Evolutionary conservation across 2,329 filamentous ascomycete species (phyloP).

Genomic region (Aspergillus sp.): DNA sequence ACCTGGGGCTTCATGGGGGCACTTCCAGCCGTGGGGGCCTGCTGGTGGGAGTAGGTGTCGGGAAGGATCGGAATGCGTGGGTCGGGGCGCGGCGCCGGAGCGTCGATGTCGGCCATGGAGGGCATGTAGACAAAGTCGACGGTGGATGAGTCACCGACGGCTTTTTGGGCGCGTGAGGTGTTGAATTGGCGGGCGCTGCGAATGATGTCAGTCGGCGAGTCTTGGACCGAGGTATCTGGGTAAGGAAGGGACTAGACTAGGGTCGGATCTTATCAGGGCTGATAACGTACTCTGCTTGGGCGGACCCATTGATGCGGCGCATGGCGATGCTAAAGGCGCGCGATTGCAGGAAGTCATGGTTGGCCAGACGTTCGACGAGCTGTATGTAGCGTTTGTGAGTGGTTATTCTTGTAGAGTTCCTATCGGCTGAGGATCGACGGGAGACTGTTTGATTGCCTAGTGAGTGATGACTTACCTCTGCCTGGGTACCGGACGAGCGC

Average conservation of each 20-base stretch:
- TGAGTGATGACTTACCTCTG: conserved; percentile 42
- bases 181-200: conserved; percentile 62
- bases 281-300: conserved; percentile 37
- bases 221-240: not conserved
- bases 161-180: conserved; percentile 57
- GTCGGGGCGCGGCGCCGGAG: conserved; percentile 31
- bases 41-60: conserved; percentile 32
- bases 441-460: too few species aligned
- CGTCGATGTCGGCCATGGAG: conserved; percentile 46
- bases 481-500: conserved; percentile 46
- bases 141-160: conserved; percentile 58
- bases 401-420: too few species aligned
- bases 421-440: too few species aligned
- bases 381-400: conserved; percentile 26
- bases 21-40: conserved; percentile 14
- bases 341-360: conserved; percentile 52
- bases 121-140: conserved; percentile 65
- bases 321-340: conserved; percentile 57
- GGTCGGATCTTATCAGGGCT: not conserved
- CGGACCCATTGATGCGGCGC: conserved; percentile 46
- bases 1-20: conserved; percentile 57
- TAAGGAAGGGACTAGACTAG: not conserved
- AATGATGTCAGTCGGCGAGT: conserved; percentile 18
- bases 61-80: conserved; percentile 54
- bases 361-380: conserved; percentile 53